Evolutionary conservation across 495 filamentous ascomycete species (phyloP), one percentile per base, ranked within the genome.

Genomic region (Podospora bellae-mahoneyi): DNA sequence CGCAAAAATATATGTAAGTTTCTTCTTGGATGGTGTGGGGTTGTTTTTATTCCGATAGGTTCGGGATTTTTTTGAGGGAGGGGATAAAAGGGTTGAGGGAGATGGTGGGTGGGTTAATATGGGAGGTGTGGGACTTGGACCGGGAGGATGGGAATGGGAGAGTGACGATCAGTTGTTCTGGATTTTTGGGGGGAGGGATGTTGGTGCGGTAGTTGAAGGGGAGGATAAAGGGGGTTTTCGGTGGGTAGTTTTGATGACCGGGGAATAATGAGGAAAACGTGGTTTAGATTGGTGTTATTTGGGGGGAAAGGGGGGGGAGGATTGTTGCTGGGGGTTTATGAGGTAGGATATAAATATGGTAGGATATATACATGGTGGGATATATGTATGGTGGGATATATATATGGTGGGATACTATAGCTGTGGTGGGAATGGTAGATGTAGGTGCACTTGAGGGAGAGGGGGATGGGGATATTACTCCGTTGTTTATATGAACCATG

Each of bases 1-100:
- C 56, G 56, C 56, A 58, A 58, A 58, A 18, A 48, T 13, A 59
- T 59, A 15, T 59, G 19, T 59, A 59, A 18, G 56, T 57, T n/a
- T 57, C 15, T 57, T 57, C 15, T 5, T 27, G 23, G 1, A 23
- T 23, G 23, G 5, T 59, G 19, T 59, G 19, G 39, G 39, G 39
- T 48, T 48, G 3, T 48, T 13, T 48, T 48, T 48, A 48, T 48
- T 48, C 39, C 39, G 39, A 48, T 48, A 48, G 39, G 39, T 48
- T 48, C 39, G 39, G 39, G 39, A 48, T 48, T 48, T 48, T 48
- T 48, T 5, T 32, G 54, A 56, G 54, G 10, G 3, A 20, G 56
- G 56, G 56, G 56, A 58, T 9, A 58, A 27, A 27, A 23, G 55
- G 20, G 16, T n/a, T 9, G 56, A n/a, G 56, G 5, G 56, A 56